phyloP scores from a whole-genome alignment of 352 stramenopile species.

The Pythium pyrilobum region DNA sequence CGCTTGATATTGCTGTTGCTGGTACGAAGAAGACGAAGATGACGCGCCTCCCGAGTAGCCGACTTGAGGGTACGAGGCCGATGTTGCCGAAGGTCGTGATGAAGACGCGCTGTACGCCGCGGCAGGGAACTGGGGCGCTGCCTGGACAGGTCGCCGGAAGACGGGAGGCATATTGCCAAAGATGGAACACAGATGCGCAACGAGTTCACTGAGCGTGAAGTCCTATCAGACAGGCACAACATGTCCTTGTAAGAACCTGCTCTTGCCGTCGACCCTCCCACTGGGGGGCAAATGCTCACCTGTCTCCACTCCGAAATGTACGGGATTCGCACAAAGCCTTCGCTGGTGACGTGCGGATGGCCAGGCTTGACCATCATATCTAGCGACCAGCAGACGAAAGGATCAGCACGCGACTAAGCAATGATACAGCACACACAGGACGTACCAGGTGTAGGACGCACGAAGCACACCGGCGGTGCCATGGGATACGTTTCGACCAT shows the following conservation, averaged over 20 bases:
- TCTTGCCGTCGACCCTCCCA: no score
- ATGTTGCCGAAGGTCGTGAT: constrained; percentile 2
- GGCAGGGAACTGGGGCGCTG: constrained; percentile 19
- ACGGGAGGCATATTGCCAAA: constrained; percentile 85
- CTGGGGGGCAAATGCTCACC: constrained; percentile 11
- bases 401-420: background rate
- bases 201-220: constrained; percentile 78
- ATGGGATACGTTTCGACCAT: constrained; percentile 82
- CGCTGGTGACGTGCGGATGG: constrained; percentile 81
- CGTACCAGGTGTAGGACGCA: constrained; percentile 69
- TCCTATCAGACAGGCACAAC: constrained; percentile 30
- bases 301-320: constrained; percentile 79
- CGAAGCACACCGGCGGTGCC: constrained; percentile 79
- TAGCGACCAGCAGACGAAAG: background rate
- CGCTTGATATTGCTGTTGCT: constrained; percentile 16
- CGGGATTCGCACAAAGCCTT: constrained; percentile 84
- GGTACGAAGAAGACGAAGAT: constrained; percentile 10
- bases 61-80: constrained; percentile 13
- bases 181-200: constrained; percentile 87
- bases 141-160: constrained; percentile 60
- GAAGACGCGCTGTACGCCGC: constrained; percentile 11
- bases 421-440: background rate
- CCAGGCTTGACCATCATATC: constrained; percentile 87
- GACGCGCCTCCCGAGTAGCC: constrained; percentile 6
- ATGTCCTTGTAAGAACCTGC: background rate